Conservation (phyloP, 768 basidiomycete genomes). For the Amanita thiersii region DNA sequence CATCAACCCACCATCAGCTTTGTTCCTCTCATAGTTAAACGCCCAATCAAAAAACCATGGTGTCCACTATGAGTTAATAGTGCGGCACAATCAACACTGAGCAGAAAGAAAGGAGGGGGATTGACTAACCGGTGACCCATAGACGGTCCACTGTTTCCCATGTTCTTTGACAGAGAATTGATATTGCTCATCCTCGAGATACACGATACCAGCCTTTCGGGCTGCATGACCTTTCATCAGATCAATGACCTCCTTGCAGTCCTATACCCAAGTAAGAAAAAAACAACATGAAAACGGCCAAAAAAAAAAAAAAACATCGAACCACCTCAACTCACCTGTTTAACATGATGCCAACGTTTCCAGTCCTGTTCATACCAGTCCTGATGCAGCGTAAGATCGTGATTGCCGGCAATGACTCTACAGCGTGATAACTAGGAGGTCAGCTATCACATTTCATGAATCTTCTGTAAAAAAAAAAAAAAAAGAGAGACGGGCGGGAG, state of each 20-base stretch:
- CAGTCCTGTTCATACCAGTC: slow-evolving; percentile 31
- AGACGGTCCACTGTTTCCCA: slow-evolving; percentile 49
- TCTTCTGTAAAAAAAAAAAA: neutral
- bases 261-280: slow-evolving; percentile 7
- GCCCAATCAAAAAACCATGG: slow-evolving; percentile 42
- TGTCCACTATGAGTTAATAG: slow-evolving; percentile 29
- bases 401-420: slow-evolving; percentile 68
- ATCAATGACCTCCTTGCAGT: slow-evolving; percentile 19
- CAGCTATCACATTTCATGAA: neutral
- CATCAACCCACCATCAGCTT: slow-evolving; percentile 23
- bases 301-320: neutral
- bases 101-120: neutral
- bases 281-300: neutral
- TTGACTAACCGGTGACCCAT: slow-evolving; percentile 57
- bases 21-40: slow-evolving; percentile 36
- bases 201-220: slow-evolving; percentile 36
- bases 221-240: slow-evolving; percentile 27
- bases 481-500: no score
- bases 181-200: slow-evolving; percentile 44
- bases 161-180: slow-evolving; percentile 26
- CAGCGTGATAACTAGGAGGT: neutral
- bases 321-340: slow-evolving; percentile 18
- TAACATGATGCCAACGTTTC: slow-evolving; percentile 19
- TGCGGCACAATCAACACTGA: neutral
- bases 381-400: slow-evolving; percentile 42